Base-by-base conservation (phyloP, 768 basidiomycete genomes). In the Mycena floridula region DNA sequence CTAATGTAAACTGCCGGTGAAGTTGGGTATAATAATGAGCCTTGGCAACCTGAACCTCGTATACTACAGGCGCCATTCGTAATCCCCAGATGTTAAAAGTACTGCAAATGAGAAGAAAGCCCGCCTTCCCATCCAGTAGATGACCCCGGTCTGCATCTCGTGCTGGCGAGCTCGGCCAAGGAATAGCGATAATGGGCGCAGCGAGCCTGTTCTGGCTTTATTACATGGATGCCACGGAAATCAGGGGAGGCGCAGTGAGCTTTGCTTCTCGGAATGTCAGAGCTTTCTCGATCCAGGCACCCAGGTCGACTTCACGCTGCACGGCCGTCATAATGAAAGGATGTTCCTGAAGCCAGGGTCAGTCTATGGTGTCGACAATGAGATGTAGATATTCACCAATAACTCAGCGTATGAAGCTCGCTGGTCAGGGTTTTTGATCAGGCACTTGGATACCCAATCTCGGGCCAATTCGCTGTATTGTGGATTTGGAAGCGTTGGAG, bases 351-450 rank as follows among this genome's bases (percentile, higher is more conserved):
- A 28, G 36, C 23, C n/a, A 42, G 32, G 24, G n/a, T 16, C 23
- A 22, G 32, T 45, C 25, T 7, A 9, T 13, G 5, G 26, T 20
- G 13, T 37, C 7, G 21, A 27, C 18, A 41, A 30, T 46, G 20
- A 50, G 30, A 43, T 20, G 9, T 16, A 8, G 8, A 37, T 21
- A 72, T 81, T 59, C 37, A 79, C 86, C 48, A 96, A 68, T 27
- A 99, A 64, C 52, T 94, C 79, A 23, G 77, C 74, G 61, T 97
- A 99, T 0, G 81, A 89, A 7, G 91, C 89, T 41, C 95, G 69
- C 40, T 69, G 71, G 35, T 79, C 74, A 0, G 95, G 88, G 42
- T 82, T 76, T 69, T 96, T 96, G 54, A 78, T 59, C 50, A 99
- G 65, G 61, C 94, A 97, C 43, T 64, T 68, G 5, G 75, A 73